Conservation (phyloP, 331 rosid species). For the Pyracantha coccinea region DNA sequence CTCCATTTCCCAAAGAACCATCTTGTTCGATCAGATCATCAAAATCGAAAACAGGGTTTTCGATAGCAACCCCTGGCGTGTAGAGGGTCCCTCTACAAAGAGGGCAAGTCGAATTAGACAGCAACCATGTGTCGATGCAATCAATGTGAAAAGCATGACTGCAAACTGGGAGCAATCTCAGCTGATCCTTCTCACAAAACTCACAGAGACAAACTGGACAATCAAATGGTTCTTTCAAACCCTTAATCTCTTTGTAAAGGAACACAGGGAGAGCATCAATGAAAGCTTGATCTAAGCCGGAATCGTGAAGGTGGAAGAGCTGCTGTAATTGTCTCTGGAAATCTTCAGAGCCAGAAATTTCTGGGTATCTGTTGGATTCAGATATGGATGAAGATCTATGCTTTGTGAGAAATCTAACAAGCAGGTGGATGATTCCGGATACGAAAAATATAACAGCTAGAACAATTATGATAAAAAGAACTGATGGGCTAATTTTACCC, state of each 20-base stretch:
- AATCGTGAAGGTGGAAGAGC: conserved; percentile 86
- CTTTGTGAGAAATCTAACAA: conserved; percentile 55
- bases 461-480: conserved; percentile 62
- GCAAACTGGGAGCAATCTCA: conserved; percentile 74
- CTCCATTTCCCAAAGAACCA: conserved; percentile 29
- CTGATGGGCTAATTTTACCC: conserved; percentile 51
- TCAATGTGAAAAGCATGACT: conserved; percentile 87
- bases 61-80: conserved; percentile 44
- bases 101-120: conserved; percentile 90
- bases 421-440: conserved; percentile 66
- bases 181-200: conserved; percentile 65
- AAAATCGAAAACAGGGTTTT: conserved; percentile 47
- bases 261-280: conserved; percentile 86
- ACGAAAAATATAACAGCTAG: conserved; percentile 67
- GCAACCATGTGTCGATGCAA: conserved; percentile 87
- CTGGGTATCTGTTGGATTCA: conserved; percentile 59
- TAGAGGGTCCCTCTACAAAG: conserved; percentile 82
- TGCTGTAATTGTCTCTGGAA: conserved; percentile 81
- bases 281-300: conserved; percentile 83
- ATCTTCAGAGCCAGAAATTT: conserved; percentile 55
- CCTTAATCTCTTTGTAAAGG: conserved; percentile 61
- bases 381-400: conserved; percentile 48
- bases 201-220: conserved; percentile 93
- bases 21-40: conserved; percentile 50
- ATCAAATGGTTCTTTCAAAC: conserved; percentile 72